Evolutionary conservation across 2,329 filamentous ascomycete genomes (phyloP), one percentile per base, ranked within the genome.

Genomic region (Fusarium subtropicale): DNA sequence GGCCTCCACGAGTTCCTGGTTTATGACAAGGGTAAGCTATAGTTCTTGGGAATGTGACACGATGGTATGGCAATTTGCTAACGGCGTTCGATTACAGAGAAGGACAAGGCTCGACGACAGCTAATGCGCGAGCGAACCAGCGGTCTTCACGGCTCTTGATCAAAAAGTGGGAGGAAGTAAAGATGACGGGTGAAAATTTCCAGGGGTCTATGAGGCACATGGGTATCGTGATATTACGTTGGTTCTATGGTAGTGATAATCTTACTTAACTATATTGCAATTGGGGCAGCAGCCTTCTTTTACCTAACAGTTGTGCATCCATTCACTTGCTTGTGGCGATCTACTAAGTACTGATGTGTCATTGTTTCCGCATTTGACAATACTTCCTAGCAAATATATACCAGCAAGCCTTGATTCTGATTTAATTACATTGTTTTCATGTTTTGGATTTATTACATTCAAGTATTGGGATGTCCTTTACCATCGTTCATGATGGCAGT

Each of bases 1-100:
- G 95, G 87, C 63, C 85, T 99, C 75, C 93, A 98, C 78, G 96
- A 98, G 81, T 97, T 98, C 82, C 85, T 98, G 41, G 69, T 75
- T 26, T 71, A 71, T 47, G 79, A 81, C 41, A 73, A 70, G 64
- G 78, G 78, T 78, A 73, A 71, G 78, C 72, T 61, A 34, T 71
- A 92, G 90, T 81, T 69, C 36, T 12, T n/a, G 11, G n/a, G n/a
- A 39, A 20, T 39, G 36, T 39, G 13, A 39, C 12, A 22, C n/a
- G n/a, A 15, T 22, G n/a, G 15, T 39, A 22, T 39, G 36, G n/a
- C 11, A n/a, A 39, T 20, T 22, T 22, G 36, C 36, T 39, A 39
- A 39, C 36, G 11, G n/a, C 36, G 36, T 4, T 39, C 20, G 6
- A 39, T 39, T 39, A 22, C n/a, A 39, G 36, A 39, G 13, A 92